Evolutionary conservation across 495 filamentous ascomycete genomes (phyloP).

Genomic region (Daldinia concentrica): DNA sequence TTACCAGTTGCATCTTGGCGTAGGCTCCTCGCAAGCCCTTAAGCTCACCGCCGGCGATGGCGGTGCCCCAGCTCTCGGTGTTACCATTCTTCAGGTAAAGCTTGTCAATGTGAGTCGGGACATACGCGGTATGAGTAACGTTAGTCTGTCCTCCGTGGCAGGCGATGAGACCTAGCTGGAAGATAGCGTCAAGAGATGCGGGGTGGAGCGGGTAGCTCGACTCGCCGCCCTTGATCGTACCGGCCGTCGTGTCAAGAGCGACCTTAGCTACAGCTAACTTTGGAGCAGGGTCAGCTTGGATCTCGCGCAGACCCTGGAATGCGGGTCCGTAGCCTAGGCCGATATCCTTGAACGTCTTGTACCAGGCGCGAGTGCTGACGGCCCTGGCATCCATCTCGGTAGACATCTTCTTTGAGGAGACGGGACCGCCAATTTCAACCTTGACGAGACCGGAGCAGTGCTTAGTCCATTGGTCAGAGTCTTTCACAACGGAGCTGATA

Average conservation of each 20-base stretch:
- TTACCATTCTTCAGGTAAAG: constrained; percentile 6
- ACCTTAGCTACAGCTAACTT: constrained; percentile 14
- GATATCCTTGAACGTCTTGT: constrained; percentile 33
- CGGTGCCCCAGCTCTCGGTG: constrained; percentile 34
- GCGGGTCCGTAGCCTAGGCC: constrained; percentile 40
- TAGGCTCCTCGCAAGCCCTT: constrained; percentile 20
- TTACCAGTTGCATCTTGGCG: background rate
- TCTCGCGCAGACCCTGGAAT: constrained; percentile 34
- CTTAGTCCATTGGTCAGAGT: constrained; percentile 29
- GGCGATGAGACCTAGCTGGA: constrained; percentile 42
- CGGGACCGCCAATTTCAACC: constrained; percentile 39
- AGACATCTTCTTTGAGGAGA: constrained; percentile 23
- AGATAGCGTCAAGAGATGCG: constrained; percentile 42
- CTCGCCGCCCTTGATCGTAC: constrained; percentile 44
- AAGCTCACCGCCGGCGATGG: constrained; percentile 13
- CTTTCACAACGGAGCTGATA: constrained; percentile 23
- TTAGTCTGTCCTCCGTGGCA: constrained; percentile 29
- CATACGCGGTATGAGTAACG: background rate
- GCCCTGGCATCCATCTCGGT: constrained; percentile 6
- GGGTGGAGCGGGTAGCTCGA: constrained; percentile 53
- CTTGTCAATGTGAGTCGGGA: constrained; percentile 21
- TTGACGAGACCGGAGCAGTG: constrained; percentile 44
- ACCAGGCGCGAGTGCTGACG: constrained; percentile 25
- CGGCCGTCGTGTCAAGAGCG: constrained; percentile 38
- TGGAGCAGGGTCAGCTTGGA: constrained; percentile 18